Evolutionary conservation across 768 basidiomycete genomes (phyloP).

Genomic region (Tulasnella sp.): DNA sequence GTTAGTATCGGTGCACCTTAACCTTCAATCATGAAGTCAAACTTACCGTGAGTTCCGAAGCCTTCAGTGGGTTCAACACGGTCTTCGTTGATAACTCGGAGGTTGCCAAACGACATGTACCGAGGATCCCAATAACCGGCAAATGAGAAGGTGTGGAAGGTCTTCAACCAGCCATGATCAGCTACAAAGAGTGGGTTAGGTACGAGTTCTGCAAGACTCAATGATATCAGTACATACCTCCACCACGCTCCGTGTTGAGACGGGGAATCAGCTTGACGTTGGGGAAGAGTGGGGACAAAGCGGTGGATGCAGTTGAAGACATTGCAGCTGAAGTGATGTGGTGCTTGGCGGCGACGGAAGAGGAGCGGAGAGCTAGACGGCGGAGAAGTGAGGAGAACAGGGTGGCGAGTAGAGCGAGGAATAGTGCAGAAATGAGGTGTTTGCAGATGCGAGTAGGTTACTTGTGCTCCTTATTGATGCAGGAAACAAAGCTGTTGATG

Average conservation of each 20-base stretch:
- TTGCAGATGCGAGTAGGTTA: background rate
- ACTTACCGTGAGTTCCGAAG: conserved; percentile 71
- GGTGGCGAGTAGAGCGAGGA: conserved; percentile 21
- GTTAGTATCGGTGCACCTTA: background rate
- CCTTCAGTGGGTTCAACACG: conserved; percentile 76
- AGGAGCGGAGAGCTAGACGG: conserved; percentile 9
- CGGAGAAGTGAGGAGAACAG: conserved; percentile 31
- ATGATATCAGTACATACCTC: conserved; percentile 8
- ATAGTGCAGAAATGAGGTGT: background rate
- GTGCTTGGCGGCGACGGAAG: background rate
- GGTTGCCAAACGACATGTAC: conserved; percentile 66
- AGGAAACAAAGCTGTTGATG: conserved; percentile 11
- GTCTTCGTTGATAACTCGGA: conserved; percentile 93
- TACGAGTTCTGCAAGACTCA: conserved; percentile 46
- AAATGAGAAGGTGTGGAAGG: conserved; percentile 84
- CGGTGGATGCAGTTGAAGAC: conserved; percentile 1
- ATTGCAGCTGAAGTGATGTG: background rate
- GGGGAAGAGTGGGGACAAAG: conserved; percentile 33
- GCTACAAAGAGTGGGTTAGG: conserved; percentile 71
- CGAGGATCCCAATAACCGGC: conserved; percentile 66
- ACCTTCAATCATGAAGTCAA: background rate
- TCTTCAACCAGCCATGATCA: conserved; percentile 85
- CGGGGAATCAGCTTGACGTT: conserved; percentile 34
- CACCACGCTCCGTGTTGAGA: conserved; percentile 34
- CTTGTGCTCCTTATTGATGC: background rate